Percentiles rank a stretch among this genome's conserved stretches.
phyloP scores from a whole-genome alignment of 2,329 filamentous ascomycete genomes.

The Fusarium sp. region DNA sequence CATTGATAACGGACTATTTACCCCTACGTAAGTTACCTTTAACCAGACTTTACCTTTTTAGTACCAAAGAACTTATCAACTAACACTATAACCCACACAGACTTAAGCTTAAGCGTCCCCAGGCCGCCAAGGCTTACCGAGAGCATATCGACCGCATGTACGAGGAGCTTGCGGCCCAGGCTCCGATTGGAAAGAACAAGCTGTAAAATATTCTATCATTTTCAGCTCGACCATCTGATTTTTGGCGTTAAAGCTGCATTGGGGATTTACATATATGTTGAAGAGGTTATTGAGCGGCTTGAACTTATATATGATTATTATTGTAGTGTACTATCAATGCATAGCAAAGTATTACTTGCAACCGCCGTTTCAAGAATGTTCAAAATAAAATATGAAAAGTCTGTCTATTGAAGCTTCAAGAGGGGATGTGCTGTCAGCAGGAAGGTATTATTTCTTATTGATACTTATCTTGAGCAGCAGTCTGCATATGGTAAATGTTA shows the following conservation, averaged over 20 bases:
- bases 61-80: not conserved
- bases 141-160: conserved; percentile 69
- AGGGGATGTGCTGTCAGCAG: no score
- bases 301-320: conserved; percentile 28
- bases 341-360: not conserved
- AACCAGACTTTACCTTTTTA: not conserved
- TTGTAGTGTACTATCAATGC: conserved; percentile 14
- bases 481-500: no score
- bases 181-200: conserved; percentile 37
- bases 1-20: conserved; percentile 90
- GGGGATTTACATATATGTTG: conserved; percentile 9
- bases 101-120: conserved; percentile 71
- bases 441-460: not conserved
- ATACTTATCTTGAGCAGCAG: not conserved
- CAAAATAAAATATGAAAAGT: no score
- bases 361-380: not conserved
- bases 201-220: conserved; percentile 39
- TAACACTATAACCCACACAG: conserved; percentile 51
- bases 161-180: conserved; percentile 57
- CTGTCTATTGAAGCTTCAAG: not conserved
- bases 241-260: conserved; percentile 20
- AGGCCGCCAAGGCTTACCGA: conserved; percentile 65
- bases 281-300: conserved; percentile 19
- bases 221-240: conserved; percentile 1
- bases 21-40: conserved; percentile 79